Conservation (phyloP, 2,329 filamentous ascomycete species). For the Nothopassalora personata region DNA sequence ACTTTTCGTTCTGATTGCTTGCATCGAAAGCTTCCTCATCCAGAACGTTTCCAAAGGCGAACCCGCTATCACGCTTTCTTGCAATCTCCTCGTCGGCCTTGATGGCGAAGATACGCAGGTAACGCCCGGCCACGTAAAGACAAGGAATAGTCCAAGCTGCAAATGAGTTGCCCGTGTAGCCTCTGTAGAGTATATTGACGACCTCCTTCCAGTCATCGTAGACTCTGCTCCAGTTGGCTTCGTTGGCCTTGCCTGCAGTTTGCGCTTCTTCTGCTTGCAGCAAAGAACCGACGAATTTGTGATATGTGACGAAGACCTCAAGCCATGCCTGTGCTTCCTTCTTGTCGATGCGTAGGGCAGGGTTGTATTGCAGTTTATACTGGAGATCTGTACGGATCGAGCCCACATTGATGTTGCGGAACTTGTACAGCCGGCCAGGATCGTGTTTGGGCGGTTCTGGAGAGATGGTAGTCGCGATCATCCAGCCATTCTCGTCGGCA, state of each 20-base stretch:
- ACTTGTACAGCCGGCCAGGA: constrained; percentile 60
- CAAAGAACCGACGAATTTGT: constrained; percentile 73
- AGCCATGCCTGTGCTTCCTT: constrained; percentile 74
- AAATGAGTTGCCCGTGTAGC: constrained; percentile 71
- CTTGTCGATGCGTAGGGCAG: constrained; percentile 37
- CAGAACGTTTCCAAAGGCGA: constrained; percentile 49
- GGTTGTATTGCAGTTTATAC: constrained; percentile 62
- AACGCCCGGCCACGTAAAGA: constrained; percentile 80
- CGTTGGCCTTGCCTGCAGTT: constrained; percentile 37
- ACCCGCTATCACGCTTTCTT: constrained; percentile 39
- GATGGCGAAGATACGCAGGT: constrained; percentile 82
- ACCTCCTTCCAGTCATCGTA: constrained; percentile 89
- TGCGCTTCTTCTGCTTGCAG: constrained; percentile 57
- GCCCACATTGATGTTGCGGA: constrained; percentile 65
- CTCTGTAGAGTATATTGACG: constrained; percentile 68
- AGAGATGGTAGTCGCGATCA: constrained; percentile 67
- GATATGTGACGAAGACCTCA: constrained; percentile 77
- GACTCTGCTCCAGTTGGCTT: constrained; percentile 69
- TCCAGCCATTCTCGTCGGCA: constrained; percentile 64
- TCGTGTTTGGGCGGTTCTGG: constrained; percentile 61
- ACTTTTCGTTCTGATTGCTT: constrained; percentile 69
- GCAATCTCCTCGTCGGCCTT: constrained; percentile 70
- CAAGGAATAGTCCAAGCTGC: constrained; percentile 90
- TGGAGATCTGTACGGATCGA: constrained; percentile 65
- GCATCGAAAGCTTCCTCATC: constrained; percentile 84